These are phyloP conservation scores for Apiospora pterosperma DNA, from an alignment of 2,329 filamentous ascomycete genomes.

Conservation along the genomic window DNA sequence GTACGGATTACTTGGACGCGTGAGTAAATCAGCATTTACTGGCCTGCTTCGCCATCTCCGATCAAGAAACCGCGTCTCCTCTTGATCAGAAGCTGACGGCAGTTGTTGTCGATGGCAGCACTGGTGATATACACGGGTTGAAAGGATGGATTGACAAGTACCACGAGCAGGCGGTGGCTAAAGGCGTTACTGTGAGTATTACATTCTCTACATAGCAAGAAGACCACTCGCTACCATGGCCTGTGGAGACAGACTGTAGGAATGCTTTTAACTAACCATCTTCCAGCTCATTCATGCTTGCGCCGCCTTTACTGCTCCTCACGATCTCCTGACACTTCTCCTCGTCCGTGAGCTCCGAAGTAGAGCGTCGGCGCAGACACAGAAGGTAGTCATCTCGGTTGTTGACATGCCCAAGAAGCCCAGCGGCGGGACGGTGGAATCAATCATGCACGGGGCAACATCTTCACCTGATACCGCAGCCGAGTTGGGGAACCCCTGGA, in stretches of 20 bases:
- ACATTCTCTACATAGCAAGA: neutral
- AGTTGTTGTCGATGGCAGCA: neutral
- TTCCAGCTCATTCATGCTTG: slow-evolving; percentile 17
- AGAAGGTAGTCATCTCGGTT: slow-evolving; percentile 14
- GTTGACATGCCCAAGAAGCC: slow-evolving; percentile 7
- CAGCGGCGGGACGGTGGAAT: slow-evolving; percentile 16
- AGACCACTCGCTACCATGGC: neutral
- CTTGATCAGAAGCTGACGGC: neutral
- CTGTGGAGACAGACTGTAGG: neutral
- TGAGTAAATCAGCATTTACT: slow-evolving; percentile 8
- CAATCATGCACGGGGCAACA: slow-evolving; percentile 10
- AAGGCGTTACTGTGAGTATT: slow-evolving; percentile 15
- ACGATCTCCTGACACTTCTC: slow-evolving; percentile 15
- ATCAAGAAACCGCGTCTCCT: neutral
- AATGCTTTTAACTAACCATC: neutral
- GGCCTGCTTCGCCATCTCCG: neutral
- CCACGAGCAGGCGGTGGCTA: slow-evolving; percentile 12
- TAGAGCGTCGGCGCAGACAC: slow-evolving; percentile 10
- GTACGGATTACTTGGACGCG: slow-evolving; percentile 20
- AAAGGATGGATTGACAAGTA: slow-evolving; percentile 4
- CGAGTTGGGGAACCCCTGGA: slow-evolving; percentile 13
- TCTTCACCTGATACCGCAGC: neutral
- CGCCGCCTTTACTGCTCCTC: slow-evolving; percentile 11
- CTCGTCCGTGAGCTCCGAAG: slow-evolving; percentile 11
- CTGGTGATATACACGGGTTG: neutral